These are phyloP conservation scores for Mycosphaerelloides madeirae DNA, from an alignment of 2,329 filamentous ascomycete species.

Conservation along the genomic window DNA sequence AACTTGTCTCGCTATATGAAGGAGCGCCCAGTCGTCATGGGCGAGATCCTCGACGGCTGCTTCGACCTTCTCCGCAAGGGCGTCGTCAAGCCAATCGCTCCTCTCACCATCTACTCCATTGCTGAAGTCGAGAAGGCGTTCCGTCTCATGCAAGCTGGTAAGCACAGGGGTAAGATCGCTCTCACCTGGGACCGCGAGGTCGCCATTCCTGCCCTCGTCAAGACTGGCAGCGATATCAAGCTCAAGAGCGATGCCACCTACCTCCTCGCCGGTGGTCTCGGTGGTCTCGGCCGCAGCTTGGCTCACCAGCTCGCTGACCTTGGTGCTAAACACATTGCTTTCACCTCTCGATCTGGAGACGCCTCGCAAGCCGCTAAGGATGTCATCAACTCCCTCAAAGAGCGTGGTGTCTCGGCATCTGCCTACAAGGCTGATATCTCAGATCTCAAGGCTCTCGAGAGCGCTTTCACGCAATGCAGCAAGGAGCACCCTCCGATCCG, in stretches of 20 bases:
- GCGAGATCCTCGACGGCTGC: background rate
- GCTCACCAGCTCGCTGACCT: background rate
- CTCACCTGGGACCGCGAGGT: conserved; percentile 1
- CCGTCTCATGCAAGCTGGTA: conserved; percentile 12
- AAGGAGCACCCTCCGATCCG: conserved; percentile 8
- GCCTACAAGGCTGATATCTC: background rate
- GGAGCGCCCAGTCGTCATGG: background rate
- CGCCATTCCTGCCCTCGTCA: conserved; percentile 2
- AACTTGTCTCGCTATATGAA: background rate
- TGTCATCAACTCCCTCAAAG: background rate
- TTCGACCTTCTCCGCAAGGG: background rate
- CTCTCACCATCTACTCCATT: background rate
- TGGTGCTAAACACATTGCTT: conserved; percentile 2
- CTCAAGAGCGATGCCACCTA: conserved; percentile 4
- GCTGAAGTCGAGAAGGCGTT: conserved; percentile 18
- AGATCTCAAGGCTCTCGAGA: background rate
- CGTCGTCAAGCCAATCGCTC: background rate
- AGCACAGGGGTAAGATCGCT: conserved; percentile 14
- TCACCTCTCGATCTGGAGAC: conserved; percentile 1
- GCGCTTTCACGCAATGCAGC: background rate
- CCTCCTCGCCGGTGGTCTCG: conserved; percentile 4
- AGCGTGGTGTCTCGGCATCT: background rate
- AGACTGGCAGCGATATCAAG: background rate
- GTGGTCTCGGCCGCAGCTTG: conserved; percentile 4
- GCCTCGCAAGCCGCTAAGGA: background rate